phyloP scores from a whole-genome alignment of 495 filamentous ascomycete species.

The Lophiostoma macrostomum region DNA sequence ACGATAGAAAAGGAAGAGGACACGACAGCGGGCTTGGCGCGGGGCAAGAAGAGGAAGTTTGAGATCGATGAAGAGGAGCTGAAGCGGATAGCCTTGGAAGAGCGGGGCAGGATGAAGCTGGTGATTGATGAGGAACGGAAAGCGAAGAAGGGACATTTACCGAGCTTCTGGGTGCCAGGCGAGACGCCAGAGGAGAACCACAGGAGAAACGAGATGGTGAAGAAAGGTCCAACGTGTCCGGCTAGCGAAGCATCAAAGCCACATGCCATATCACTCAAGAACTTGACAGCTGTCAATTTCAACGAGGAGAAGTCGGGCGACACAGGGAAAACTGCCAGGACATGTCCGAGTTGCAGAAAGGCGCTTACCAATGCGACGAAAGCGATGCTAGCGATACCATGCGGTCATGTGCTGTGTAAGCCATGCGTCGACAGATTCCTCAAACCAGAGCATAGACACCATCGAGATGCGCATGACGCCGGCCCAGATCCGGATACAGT shows the following conservation, averaged over 20 bases:
- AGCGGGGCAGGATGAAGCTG: constrained; percentile 63
- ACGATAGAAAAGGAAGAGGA: constrained; percentile 40
- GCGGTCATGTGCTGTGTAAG: constrained; percentile 89
- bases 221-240: constrained; percentile 76
- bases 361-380: constrained; percentile 76
- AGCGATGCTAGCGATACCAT: constrained; percentile 85
- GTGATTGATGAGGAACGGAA: constrained; percentile 73
- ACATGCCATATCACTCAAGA: constrained; percentile 80
- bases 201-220: constrained; percentile 51
- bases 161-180: constrained; percentile 92
- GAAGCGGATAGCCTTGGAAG: constrained; percentile 63
- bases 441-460: constrained; percentile 42
- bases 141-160: constrained; percentile 58
- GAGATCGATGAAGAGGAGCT: constrained; percentile 81
- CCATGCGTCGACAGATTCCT: constrained; percentile 89
- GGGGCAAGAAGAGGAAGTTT: constrained; percentile 68
- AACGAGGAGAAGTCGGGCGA: constrained; percentile 60
- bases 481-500: constrained; percentile 48
- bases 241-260: constrained; percentile 64
- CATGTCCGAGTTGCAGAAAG: constrained; percentile 90
- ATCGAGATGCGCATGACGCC: constrained; percentile 58
- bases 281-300: constrained; percentile 75
- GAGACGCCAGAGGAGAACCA: constrained; percentile 65
- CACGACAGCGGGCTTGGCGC: constrained; percentile 42
- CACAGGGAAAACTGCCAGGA: constrained; percentile 52